phyloP scores from a whole-genome alignment of 345 rosid genomes.

The Salix dunnii region DNA sequence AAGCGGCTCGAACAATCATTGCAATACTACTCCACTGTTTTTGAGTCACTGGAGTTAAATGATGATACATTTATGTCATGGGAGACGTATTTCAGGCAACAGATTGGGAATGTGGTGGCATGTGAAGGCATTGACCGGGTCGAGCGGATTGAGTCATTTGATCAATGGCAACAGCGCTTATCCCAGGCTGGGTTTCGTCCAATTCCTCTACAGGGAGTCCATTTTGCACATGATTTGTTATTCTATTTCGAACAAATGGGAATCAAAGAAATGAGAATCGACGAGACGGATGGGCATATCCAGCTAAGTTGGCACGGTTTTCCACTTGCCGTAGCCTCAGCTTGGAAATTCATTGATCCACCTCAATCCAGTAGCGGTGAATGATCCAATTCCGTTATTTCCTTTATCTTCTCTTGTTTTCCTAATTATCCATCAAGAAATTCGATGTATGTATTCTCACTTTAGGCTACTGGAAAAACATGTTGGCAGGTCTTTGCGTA shows the following conservation, averaged over 20 bases:
- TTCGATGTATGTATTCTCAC: too few relatives aligned
- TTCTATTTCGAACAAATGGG: accelerated
- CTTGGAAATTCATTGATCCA: too few relatives aligned
- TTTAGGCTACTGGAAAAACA: too few relatives aligned
- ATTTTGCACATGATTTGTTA: accelerated
- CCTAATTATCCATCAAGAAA: too few relatives aligned
- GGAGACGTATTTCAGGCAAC: not conserved
- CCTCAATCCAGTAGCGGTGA: too few relatives aligned
- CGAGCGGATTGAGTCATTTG: slow-evolving; percentile 60
- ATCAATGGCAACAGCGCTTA: slow-evolving; percentile 58
- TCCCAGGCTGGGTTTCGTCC: slow-evolving; percentile 53
- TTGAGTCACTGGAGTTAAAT: slow-evolving; percentile 3
- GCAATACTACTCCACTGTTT: not conserved
- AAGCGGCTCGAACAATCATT: not conserved
- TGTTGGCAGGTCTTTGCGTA: too few relatives aligned
- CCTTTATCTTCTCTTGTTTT: not conserved
- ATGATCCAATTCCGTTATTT: too few relatives aligned
- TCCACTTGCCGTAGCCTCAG: too few relatives aligned
- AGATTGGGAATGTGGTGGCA: not conserved
- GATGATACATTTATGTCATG: slow-evolving; percentile 47
- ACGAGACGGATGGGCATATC: accelerated
- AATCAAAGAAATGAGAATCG: accelerated
- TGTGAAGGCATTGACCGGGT: slow-evolving; percentile 24
- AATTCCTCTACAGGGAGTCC: not conserved
- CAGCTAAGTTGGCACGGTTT: accelerated